Evolutionary conservation across 495 filamentous ascomycete genomes (phyloP), one percentile per base, ranked within the genome.

Genomic region (Podospora comata): DNA sequence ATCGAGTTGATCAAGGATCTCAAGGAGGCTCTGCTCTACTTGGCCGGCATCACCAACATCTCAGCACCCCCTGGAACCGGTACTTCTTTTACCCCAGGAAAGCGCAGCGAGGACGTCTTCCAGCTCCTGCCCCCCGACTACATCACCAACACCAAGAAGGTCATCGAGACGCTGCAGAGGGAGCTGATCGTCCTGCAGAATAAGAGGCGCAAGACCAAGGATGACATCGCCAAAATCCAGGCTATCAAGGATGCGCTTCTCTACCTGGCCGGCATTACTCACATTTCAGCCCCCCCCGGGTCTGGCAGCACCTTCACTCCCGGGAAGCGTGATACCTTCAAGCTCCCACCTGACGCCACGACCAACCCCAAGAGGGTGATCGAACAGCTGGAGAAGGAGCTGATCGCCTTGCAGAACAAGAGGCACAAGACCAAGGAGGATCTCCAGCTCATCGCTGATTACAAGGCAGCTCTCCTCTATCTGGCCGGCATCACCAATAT

Each of bases 321-420:
- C 2, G 75, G 74, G 56, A 76, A 76, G 69, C 64, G n/a, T 53
- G 55, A 58, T n/a, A 39, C 28, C 61, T 70, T 73, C 62, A 68
- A 28, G n/a, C 64, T 70, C 28, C 70, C 74, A 18, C 67, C 70
- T 16, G 74, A 76, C 32, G 55, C 30, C 19, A 27, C 39, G 32
- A 71, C 59, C 27, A 72, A 73, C 70, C 57, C 68, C 48, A 76
- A 77, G 71, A 18, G 72, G 9, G 69, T 68, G 5, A 74, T 77
- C 65, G 65, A 63, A 57, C 18, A 57, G 19, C 71, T 77, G 18
- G 72, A 77, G 71, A 26, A 23, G 28, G 59, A 68, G 11, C 65
- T 77, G 13, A 65, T 66, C 30, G 20, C 56, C 19, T 70, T 77
- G 13, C 72, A 76, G 62, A 77, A 77, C 70, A 75, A 76, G 67